A percentile compares a stretch with the other conserved stretches of the same genome.
Conservation (phyloP, 2,329 filamentous ascomycete genomes). For the Phialophora chinensis region DNA sequence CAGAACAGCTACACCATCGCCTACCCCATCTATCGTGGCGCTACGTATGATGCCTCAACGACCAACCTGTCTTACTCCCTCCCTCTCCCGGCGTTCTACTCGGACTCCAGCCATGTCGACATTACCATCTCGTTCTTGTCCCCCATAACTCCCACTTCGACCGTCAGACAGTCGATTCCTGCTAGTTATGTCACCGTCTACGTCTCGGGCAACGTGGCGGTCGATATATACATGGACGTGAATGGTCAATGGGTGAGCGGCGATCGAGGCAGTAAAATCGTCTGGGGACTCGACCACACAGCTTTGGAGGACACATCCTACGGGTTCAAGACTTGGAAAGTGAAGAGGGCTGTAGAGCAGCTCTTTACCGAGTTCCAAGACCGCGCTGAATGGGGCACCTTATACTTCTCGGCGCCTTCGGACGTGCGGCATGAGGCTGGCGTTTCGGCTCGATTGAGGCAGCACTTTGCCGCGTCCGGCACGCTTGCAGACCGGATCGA, state of each 20-base stretch:
- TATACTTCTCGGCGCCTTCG: slow-evolving; percentile 75
- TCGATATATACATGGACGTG: slow-evolving; percentile 70
- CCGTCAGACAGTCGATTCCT: slow-evolving; percentile 79
- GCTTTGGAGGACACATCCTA: slow-evolving; percentile 48
- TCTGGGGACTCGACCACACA: slow-evolving; percentile 67
- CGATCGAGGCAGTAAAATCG: slow-evolving; percentile 69
- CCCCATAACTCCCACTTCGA: slow-evolving; percentile 80
- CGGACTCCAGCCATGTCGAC: slow-evolving; percentile 48
- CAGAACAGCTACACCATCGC: slow-evolving; percentile 60
- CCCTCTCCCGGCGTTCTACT: slow-evolving; percentile 49
- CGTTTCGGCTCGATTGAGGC: slow-evolving; percentile 68
- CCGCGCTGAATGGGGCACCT: slow-evolving; percentile 80
- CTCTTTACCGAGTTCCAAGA: slow-evolving; percentile 76
- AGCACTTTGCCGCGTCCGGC: slow-evolving; percentile 71
- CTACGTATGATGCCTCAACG: slow-evolving; percentile 71
- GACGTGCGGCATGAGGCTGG: slow-evolving; percentile 74
- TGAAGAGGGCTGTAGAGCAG: slow-evolving; percentile 58
- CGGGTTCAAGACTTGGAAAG: slow-evolving; percentile 51
- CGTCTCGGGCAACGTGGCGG: slow-evolving; percentile 69
- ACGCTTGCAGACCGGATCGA: slow-evolving; percentile 71
- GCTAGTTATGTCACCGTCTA: slow-evolving; percentile 77
- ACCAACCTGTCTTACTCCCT: slow-evolving; percentile 72
- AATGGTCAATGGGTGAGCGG: slow-evolving; percentile 85
- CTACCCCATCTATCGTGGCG: slow-evolving; percentile 64
- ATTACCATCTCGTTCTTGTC: slow-evolving; percentile 71